Evolutionary conservation across 2,329 filamentous ascomycete species (phyloP), one percentile per base, ranked within the genome.

Genomic region (Grosmannia clavigera): DNA sequence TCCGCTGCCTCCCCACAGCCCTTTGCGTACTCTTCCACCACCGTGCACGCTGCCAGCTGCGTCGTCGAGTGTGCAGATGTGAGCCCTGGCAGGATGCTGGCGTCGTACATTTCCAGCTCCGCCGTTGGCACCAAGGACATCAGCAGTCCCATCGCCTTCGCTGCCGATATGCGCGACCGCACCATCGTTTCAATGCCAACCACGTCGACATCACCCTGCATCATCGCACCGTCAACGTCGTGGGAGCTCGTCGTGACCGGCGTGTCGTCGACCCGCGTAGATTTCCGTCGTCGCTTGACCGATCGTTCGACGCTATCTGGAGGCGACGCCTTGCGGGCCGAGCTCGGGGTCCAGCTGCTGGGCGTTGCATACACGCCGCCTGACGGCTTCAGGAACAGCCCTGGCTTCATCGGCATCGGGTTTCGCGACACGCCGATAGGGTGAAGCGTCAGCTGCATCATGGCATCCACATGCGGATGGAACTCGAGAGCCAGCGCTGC

Each of bases 221-320:
- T 91, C 87, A 99, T 96, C 66, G 95, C 92, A 11, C 92, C 94
- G 70, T 99, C 94, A 22, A 99, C 90, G 71, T 99, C 96, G 72
- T 99, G 94, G 1, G 87, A 83, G n/a, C 87, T 76, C n/a, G 76
- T 81, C 4, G 81, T 74, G 1, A 81, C 75, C 1, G 81, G 75
- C 10, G 80, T 73, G 33, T 92, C 87, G 59, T 94, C 89, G 25
- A 82, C 75, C 75, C 95, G 95, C n/a, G 88, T 85, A 0, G 88
- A 88, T 72, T 91, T 95, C 62, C 91, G 85, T 40, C 91, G 82
- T 64, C 90, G 85, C 73, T 94, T 90, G 2, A 85, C 77, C 16
- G 84, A 79, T 62, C 88, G 81, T 61, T 89, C 83, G 14, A 77
- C 73, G 5, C 75, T 75, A 60, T 83, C 78, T 0, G 79, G 76